phyloP scores from a whole-genome alignment of 257 asterid genomes.

The Cynanchum wilfordii region DNA sequence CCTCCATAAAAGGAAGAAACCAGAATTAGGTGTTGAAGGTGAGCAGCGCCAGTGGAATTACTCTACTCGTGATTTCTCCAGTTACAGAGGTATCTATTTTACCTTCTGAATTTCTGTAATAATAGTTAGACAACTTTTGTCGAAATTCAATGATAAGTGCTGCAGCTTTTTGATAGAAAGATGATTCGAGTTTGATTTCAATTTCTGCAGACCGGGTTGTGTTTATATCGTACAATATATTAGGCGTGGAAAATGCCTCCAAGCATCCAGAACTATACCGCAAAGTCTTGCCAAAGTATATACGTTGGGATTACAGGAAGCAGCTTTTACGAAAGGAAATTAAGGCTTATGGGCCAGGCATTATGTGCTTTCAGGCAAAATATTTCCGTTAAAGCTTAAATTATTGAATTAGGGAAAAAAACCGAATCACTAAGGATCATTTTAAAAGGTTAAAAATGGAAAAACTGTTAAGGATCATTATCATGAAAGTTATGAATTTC shows the following conservation, averaged over 20 bases:
- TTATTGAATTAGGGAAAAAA: not conserved
- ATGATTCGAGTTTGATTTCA: not conserved
- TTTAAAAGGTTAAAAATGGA: too few species aligned
- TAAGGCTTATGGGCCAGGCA: slow-evolving; percentile 50
- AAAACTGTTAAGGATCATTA: not conserved
- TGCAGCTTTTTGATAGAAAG: not conserved
- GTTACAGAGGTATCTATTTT: slow-evolving; percentile 32
- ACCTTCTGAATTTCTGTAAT: not conserved
- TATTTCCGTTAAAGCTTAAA: slow-evolving; percentile 10
- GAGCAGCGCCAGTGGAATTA: slow-evolving; percentile 59
- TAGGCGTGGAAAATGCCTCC: slow-evolving; percentile 65
- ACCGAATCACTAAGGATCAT: too few species aligned
- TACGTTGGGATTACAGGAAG: slow-evolving; percentile 77
- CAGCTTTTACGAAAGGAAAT: slow-evolving; percentile 52
- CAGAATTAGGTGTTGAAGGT: slow-evolving; percentile 17
- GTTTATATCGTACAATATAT: slow-evolving; percentile 68
- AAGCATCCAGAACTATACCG: slow-evolving; percentile 61
- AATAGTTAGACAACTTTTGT: not conserved
- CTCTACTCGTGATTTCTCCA: slow-evolving; percentile 46
- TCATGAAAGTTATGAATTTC: not conserved
- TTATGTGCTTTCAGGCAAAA: slow-evolving; percentile 74
- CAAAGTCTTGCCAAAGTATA: slow-evolving; percentile 36
- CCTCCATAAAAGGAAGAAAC: slow-evolving; percentile 17
- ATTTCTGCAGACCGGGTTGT: slow-evolving; percentile 50
- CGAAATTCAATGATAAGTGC: not conserved